These are phyloP conservation scores for Aspergillus biplanus DNA, from an alignment of 495 filamentous ascomycete species.

Conservation along the genomic window DNA sequence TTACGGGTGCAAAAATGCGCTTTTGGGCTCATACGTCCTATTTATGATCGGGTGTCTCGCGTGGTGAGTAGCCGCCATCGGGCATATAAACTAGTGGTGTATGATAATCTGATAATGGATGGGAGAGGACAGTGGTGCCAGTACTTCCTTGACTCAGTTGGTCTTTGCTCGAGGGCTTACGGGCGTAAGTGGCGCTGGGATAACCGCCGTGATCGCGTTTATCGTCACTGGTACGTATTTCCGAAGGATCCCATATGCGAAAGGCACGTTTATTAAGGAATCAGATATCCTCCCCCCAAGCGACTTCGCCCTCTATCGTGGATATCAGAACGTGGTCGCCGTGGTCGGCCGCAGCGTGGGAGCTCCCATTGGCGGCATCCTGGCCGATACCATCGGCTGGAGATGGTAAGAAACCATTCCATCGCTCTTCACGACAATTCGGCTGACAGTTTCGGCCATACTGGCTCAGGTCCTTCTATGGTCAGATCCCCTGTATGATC, in stretches of 20 bases:
- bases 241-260: not conserved
- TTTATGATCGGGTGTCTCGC: slow-evolving; percentile 38
- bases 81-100: not conserved
- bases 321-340: slow-evolving; percentile 33
- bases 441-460: not conserved
- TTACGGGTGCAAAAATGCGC: slow-evolving; percentile 34
- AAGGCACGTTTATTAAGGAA: not conserved
- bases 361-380: slow-evolving; percentile 32
- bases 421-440: not conserved
- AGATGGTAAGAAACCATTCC: slow-evolving; percentile 28
- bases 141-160: slow-evolving; percentile 25
- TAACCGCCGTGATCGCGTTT: slow-evolving; percentile 31
- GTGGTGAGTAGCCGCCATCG: slow-evolving; percentile 30
- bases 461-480: slow-evolving; percentile 33
- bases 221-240: slow-evolving; percentile 29
- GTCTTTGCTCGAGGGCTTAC: slow-evolving; percentile 30
- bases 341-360: slow-evolving; percentile 31
- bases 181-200: slow-evolving; percentile 36
- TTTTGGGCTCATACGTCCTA: slow-evolving; percentile 34
- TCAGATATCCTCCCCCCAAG: slow-evolving; percentile 30
- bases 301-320: slow-evolving; percentile 32
- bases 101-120: not conserved
- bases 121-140: slow-evolving; percentile 25
- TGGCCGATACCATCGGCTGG: slow-evolving; percentile 36
- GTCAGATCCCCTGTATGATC: slow-evolving; percentile 32